phyloP scores from a whole-genome alignment of 495 filamentous ascomycete genomes.

The Penicillium daleae region DNA sequence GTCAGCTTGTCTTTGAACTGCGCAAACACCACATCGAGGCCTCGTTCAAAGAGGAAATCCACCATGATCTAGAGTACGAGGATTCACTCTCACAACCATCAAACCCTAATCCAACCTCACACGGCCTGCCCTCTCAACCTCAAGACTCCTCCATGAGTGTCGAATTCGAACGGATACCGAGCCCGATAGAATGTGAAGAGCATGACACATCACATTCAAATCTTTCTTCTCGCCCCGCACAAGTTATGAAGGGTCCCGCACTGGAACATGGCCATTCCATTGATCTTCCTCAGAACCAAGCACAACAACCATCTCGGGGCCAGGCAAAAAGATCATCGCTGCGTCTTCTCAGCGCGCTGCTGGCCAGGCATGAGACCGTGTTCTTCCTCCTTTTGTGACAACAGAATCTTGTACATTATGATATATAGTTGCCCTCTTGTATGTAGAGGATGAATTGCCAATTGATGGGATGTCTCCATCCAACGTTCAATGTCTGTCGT shows the following conservation, averaged over 20 bases:
- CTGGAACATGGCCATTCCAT: background rate
- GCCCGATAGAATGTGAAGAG: conserved; percentile 8
- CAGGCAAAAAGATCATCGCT: background rate
- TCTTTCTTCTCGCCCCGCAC: conserved; percentile 7
- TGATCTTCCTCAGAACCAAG: background rate
- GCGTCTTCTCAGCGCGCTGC: conserved; percentile 10
- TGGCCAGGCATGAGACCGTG: conserved; percentile 6
- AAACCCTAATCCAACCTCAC: background rate
- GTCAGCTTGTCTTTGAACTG: conserved; percentile 39
- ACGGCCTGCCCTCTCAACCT: conserved; percentile 1
- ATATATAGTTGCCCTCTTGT: conserved; percentile 11
- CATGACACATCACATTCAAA: conserved; percentile 2
- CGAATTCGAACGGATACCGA: conserved; percentile 23
- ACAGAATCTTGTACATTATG: conserved; percentile 25
- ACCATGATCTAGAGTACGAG: conserved; percentile 9
- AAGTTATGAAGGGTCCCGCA: conserved; percentile 4
- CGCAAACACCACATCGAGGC: conserved; percentile 28
- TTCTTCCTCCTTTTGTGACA: background rate
- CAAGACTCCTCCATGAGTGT: conserved; percentile 14
- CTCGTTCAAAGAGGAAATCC: conserved; percentile 18
- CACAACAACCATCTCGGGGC: background rate
- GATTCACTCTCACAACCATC: background rate
- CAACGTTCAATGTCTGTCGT: background rate
- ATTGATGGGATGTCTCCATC: conserved; percentile 14
- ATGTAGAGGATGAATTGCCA: conserved; percentile 12